Base-by-base conservation (phyloP, 352 stramenopile species). In the Globisporangium cystogenes region DNA sequence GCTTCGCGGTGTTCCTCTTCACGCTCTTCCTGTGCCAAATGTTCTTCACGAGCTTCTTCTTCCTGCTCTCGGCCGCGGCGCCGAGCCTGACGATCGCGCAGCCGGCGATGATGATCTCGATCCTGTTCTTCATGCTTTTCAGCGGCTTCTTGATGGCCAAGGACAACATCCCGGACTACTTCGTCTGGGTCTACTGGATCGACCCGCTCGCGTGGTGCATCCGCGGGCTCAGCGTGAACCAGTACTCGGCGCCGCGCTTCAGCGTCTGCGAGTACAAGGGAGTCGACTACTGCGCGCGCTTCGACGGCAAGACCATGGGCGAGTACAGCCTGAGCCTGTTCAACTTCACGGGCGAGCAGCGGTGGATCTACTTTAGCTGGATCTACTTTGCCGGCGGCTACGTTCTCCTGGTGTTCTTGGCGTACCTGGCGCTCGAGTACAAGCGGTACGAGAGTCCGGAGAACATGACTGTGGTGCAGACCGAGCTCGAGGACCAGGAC, bases 111-210 rank as follows among this genome's bases (percentile, higher is more conserved):
- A 78, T 84, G 57, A 49, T 92, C 15, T 69, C 55, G 21, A 77
- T 91, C 26, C 55, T 86, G 7, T 62, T 92, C 44, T 87, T 82
- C 59, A 66, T 82, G 57, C 57, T 93, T 20, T 89, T 88, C 36
- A 65, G 63, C n/a, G 80, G 82, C 15, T 90, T 90, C 60, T 54
- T 88, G 24, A 54, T 89, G 27, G 65, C 70, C 10, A 75, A 79
- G 53, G 61, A 54, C 33, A 64, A 76, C 44, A 88, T 92, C 43
- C 82, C 77, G 0, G 53, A 67, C 44, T 81, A 76, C 41, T 87
- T 85, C 35, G 67, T 79, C 27, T 94, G 83, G 83, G 48, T 93
- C 41, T 92, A 90, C 57, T 91, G 74, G 70, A 74, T 94, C 48
- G 85, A 92, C 46, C 65, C 82, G 15, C 59, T 93, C 35, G 63